Conservation (phyloP, 2,329 filamentous ascomycete species). For the Rasamsonia emersonii region DNA sequence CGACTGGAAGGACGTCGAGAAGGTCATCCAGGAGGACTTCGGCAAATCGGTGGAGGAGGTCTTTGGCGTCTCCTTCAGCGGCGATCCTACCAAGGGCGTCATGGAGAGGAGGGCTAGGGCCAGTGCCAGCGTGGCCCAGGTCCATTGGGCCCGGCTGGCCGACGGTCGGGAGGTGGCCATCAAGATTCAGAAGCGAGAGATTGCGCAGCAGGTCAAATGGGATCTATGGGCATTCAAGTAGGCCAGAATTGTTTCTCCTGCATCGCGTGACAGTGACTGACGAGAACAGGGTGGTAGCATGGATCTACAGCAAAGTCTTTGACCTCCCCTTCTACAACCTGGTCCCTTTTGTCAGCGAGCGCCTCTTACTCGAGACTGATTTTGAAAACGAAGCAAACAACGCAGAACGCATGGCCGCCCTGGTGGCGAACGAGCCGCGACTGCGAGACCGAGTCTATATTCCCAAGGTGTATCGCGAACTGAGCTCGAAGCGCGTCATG, state of each 20-base stretch:
- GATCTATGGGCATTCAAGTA: constrained; percentile 92
- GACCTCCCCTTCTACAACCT: constrained; percentile 87
- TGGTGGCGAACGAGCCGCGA: constrained; percentile 67
- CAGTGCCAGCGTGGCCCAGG: constrained; percentile 89
- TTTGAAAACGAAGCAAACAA: constrained; percentile 89
- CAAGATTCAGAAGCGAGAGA: constrained; percentile 95
- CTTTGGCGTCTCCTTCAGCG: constrained; percentile 77
- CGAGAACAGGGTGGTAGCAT: constrained; percentile 55
- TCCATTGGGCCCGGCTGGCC: constrained; percentile 80
- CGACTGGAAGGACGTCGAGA: constrained; percentile 74
- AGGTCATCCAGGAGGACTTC: constrained; percentile 82
- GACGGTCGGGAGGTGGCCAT: constrained; percentile 90
- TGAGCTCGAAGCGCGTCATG: constrained; percentile 75
- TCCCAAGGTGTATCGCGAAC: constrained; percentile 71
- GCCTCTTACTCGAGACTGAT: constrained; percentile 88
- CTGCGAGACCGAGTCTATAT: constrained; percentile 79
- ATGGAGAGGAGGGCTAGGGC: constrained; percentile 63
- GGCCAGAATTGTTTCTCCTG: constrained; percentile 17
- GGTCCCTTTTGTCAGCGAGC: constrained; percentile 86
- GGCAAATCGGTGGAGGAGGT: constrained; percentile 77
- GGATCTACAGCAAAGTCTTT: constrained; percentile 78
- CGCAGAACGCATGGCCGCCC: constrained; percentile 68
- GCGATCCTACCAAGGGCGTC: constrained; percentile 53
- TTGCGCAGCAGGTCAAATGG: constrained; percentile 82
- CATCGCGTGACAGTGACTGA: constrained; percentile 10